A percentile compares a stretch with the other conserved stretches of the same genome.
phyloP scores from a whole-genome alignment of 2,329 filamentous ascomycete species.

The Dactylellina haptotyla region DNA sequence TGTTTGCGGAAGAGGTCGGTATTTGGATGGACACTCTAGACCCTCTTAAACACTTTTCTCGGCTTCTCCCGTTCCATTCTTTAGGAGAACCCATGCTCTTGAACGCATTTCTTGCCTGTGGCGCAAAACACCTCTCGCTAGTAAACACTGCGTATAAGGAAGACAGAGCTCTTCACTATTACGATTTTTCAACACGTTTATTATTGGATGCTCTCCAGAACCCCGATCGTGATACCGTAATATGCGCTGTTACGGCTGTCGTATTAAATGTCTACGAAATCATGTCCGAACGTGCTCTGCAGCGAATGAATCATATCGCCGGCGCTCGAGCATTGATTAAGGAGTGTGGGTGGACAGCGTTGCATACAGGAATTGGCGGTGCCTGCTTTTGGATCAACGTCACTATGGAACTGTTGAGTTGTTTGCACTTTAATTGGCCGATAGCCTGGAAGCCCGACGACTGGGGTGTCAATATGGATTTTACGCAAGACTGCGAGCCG shows the following conservation, averaged over 20 bases:
- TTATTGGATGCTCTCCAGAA: constrained; percentile 82
- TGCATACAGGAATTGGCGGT: constrained; percentile 78
- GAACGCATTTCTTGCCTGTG: constrained; percentile 88
- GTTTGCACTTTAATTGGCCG: constrained; percentile 85
- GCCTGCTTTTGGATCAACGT: constrained; percentile 97
- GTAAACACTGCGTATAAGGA: constrained; percentile 76
- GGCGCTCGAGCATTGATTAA: constrained; percentile 86
- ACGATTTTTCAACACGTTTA: constrained; percentile 83
- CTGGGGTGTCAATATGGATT: constrained; percentile 86
- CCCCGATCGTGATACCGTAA: constrained; percentile 81
- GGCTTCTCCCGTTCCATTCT: constrained; percentile 82
- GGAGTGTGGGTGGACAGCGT: constrained; percentile 88
- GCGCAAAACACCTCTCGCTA: constrained; percentile 80
- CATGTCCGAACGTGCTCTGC: constrained; percentile 81
- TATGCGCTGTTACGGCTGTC: constrained; percentile 87
- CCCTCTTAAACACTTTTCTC: constrained; percentile 83
- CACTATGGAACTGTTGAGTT: constrained; percentile 87
- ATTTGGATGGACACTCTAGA: constrained; percentile 96
- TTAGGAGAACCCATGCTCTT: constrained; percentile 86
- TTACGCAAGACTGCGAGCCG: constrained; percentile 68
- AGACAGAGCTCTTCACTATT: constrained; percentile 82
- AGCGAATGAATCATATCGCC: constrained; percentile 89
- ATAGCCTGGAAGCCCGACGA: constrained; percentile 89
- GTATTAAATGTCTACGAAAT: constrained; percentile 92
- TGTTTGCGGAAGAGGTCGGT: constrained; percentile 89